These are phyloP conservation scores for Stellera chamaejasme DNA, from an alignment of 345 rosid species.

Conservation along the genomic window DNA sequence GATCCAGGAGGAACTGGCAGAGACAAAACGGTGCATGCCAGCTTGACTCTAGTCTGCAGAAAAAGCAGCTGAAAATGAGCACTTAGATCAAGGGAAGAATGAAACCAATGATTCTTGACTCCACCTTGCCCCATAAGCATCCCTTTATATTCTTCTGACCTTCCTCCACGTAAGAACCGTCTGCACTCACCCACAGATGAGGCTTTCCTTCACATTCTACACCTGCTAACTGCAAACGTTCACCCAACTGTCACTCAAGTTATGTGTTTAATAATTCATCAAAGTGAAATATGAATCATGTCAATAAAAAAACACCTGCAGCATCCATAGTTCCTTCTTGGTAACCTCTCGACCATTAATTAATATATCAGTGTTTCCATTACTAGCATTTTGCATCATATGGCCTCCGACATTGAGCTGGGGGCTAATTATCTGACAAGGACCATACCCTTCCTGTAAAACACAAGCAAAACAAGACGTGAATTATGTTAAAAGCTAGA, in stretches of 20 bases:
- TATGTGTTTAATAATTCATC: neutral
- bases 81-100: conserved; percentile 9
- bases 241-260: conserved; percentile 10
- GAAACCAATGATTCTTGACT: conserved; percentile 1
- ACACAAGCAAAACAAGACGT: conserved; percentile 13
- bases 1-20: conserved; percentile 55
- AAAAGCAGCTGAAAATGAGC: conserved; percentile 5
- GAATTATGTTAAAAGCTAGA: conserved; percentile 4
- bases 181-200: conserved; percentile 57
- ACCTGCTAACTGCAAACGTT: conserved; percentile 38
- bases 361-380: conserved; percentile 54
- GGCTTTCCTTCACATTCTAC: conserved; percentile 69
- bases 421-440: conserved; percentile 66
- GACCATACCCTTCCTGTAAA: conserved; percentile 68
- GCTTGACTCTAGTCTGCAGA: conserved; percentile 39
- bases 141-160: conserved; percentile 53
- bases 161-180: conserved; percentile 67
- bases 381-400: conserved; percentile 44
- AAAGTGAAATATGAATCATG: conserved; percentile 2
- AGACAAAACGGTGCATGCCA: conserved; percentile 36
- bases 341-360: conserved; percentile 71
- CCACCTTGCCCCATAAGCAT: conserved; percentile 62
- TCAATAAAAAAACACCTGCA: conserved; percentile 53
- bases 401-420: conserved; percentile 43
- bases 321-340: conserved; percentile 46